Evolutionary conservation across 2,329 filamentous ascomycete genomes (phyloP).

Genomic region (Aspergillus fumigatus): DNA sequence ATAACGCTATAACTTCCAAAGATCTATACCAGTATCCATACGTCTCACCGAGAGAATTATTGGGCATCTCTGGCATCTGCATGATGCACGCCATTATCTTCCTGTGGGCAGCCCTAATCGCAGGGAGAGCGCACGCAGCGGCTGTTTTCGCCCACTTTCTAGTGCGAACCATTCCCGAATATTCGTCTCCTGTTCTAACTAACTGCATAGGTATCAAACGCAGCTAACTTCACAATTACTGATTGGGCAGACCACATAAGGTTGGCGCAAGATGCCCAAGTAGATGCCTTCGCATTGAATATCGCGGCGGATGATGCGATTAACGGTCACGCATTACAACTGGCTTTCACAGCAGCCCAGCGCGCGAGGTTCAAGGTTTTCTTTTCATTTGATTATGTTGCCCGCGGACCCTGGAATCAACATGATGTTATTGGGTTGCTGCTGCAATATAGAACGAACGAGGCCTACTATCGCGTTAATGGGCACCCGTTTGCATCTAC

Average conservation of each 20-base stretch:
- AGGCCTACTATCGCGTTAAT: slow-evolving; percentile 16
- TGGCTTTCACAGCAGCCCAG: slow-evolving; percentile 24
- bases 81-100: too few relatives aligned
- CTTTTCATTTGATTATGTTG: slow-evolving; percentile 32
- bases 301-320: slow-evolving; percentile 22
- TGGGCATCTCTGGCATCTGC: too few relatives aligned
- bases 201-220: slow-evolving; percentile 17
- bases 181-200: too few relatives aligned
- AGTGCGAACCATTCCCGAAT: too few relatives aligned
- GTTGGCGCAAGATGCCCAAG: slow-evolving; percentile 31
- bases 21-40: too few relatives aligned
- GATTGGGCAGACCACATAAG: slow-evolving; percentile 33
- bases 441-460: too few relatives aligned
- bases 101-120: too few relatives aligned
- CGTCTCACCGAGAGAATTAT: too few relatives aligned
- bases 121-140: too few relatives aligned
- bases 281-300: slow-evolving; percentile 42
- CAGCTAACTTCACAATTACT: slow-evolving; percentile 16
- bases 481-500: slow-evolving; percentile 37
- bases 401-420: slow-evolving; percentile 12
- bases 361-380: slow-evolving; percentile 30
- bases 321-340: slow-evolving; percentile 15
- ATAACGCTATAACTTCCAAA: too few relatives aligned
- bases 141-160: too few relatives aligned
- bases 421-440: neutral